A percentile compares a stretch with the other conserved stretches of the same genome.
Conservation (phyloP, 495 filamentous ascomycete genomes). For the Pyrenula aspistea region DNA sequence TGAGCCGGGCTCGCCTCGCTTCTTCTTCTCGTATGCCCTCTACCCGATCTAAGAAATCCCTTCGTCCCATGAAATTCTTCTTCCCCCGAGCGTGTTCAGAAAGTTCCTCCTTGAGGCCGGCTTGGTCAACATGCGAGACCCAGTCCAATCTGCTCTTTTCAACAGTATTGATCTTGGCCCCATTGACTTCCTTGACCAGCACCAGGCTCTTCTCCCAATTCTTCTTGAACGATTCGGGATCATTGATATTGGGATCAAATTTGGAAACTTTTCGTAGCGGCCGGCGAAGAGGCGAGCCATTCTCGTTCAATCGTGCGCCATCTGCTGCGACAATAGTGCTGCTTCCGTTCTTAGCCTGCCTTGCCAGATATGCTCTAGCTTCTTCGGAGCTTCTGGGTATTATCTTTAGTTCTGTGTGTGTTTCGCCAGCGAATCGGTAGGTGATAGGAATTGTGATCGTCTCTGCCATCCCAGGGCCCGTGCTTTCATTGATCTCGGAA, state of each 20-base stretch:
- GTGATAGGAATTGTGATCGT: constrained; percentile 76
- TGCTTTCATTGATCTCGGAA: not conserved
- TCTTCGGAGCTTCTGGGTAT: constrained; percentile 72
- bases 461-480: constrained; percentile 17
- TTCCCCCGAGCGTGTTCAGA: constrained; percentile 73
- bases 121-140: constrained; percentile 84
- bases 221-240: constrained; percentile 31
- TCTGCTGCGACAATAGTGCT: constrained; percentile 17
- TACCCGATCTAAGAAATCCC: constrained; percentile 81
- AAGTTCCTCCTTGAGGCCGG: constrained; percentile 86
- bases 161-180: constrained; percentile 86
- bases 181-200: constrained; percentile 31
- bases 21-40: constrained; percentile 70
- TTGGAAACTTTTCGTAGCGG: constrained; percentile 61
- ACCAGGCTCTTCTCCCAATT: constrained; percentile 31
- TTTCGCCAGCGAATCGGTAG: constrained; percentile 84
- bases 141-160: constrained; percentile 94
- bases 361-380: constrained; percentile 62
- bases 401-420: constrained; percentile 69
- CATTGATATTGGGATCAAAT: constrained; percentile 56
- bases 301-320: constrained; percentile 5
- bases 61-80: constrained; percentile 65
- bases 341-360: constrained; percentile 29
- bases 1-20: constrained; percentile 47
- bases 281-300: constrained; percentile 37